Percentiles rank a stretch among this genome's conserved stretches.
Evolutionary conservation across 1,284 basidiomycete species (phyloP).

Genomic region (Cystobasidium slooffiae): DNA sequence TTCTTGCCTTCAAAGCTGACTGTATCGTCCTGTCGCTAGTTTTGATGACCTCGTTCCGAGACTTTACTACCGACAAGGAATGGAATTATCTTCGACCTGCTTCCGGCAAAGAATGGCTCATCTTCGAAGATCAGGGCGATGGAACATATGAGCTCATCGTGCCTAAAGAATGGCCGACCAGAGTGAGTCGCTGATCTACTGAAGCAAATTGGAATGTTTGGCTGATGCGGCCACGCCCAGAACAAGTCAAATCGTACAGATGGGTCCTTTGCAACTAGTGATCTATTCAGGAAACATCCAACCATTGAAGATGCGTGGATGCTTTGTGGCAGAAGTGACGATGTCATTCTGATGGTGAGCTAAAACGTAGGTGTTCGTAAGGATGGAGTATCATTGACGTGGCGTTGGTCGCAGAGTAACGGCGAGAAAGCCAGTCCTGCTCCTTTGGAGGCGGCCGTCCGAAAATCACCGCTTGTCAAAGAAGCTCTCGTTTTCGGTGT

Average conservation of each 20-base stretch:
- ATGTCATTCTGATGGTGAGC: constrained; percentile 61
- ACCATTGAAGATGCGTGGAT: constrained; percentile 61
- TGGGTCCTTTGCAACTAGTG: constrained; percentile 66
- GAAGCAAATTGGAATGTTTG: not conserved
- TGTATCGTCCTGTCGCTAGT: constrained; percentile 44
- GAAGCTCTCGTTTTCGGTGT: constrained; percentile 68
- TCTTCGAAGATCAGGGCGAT: constrained; percentile 59
- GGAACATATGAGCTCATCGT: constrained; percentile 65
- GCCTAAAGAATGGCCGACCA: constrained; percentile 65
- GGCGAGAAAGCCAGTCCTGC: constrained; percentile 67
- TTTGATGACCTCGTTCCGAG: constrained; percentile 63
- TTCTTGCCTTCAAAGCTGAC: not conserved
- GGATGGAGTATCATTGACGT: not conserved
- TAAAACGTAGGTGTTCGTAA: no score
- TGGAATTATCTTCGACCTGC: constrained; percentile 66
- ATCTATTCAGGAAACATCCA: constrained; percentile 64
- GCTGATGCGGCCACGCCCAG: constrained; percentile 51
- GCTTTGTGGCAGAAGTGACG: constrained; percentile 67
- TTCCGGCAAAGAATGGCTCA: constrained; percentile 60
- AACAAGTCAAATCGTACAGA: constrained; percentile 64
- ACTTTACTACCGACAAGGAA: constrained; percentile 63
- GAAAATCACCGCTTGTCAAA: constrained; percentile 58
- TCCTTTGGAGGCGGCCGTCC: constrained; percentile 60
- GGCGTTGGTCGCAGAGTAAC: constrained; percentile 49
- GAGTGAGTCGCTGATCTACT: constrained; percentile 55